Evolutionary conservation across 176 grass and related monocot species (phyloP).

Genomic region (Oryza meridionalis): DNA sequence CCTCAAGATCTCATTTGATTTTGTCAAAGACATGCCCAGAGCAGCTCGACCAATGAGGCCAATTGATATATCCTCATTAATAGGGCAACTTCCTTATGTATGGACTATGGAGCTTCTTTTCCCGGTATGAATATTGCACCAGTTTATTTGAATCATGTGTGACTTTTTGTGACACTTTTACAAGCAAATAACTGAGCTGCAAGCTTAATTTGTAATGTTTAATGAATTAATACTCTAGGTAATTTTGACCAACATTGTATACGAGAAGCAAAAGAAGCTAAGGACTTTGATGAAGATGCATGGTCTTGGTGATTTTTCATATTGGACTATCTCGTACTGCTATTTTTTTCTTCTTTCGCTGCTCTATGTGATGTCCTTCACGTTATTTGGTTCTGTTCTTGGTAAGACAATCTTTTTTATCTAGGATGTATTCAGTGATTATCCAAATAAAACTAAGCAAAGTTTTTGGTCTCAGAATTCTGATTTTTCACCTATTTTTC

Average conservation of each 20-base stretch:
- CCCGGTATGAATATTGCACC: slow-evolving; percentile 39
- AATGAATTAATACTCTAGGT: slow-evolving; percentile 51
- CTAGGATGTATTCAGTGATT: slow-evolving; percentile 8
- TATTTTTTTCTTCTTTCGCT: slow-evolving; percentile 78
- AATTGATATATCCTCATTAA: slow-evolving; percentile 40
- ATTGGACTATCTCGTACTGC: slow-evolving; percentile 83
- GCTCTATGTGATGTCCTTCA: slow-evolving; percentile 72
- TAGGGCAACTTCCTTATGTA: slow-evolving; percentile 53
- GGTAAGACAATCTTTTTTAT: slow-evolving; percentile 46
- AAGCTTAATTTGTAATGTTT: slow-evolving; percentile 19
- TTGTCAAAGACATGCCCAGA: slow-evolving; percentile 63
- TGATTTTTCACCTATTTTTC: slow-evolving; percentile 2
- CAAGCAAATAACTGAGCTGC: not conserved
- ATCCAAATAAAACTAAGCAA: slow-evolving; percentile 21
- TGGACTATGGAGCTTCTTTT: slow-evolving; percentile 64
- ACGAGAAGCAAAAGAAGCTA: slow-evolving; percentile 84
- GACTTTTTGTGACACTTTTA: not conserved
- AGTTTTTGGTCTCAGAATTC: not conserved
- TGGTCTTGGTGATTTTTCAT: slow-evolving; percentile 74
- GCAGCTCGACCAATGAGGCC: not conserved
- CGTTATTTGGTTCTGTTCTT: slow-evolving; percentile 66
- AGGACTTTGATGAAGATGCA: slow-evolving; percentile 95
- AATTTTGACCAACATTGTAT: slow-evolving; percentile 67
- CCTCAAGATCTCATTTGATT: slow-evolving; percentile 55
- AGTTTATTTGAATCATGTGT: not conserved